A percentile compares a stretch with the other conserved stretches of the same genome.
phyloP scores from a whole-genome alignment of 805 yeast genomes.

The Cyberlindnera euphorbiiphila region DNA sequence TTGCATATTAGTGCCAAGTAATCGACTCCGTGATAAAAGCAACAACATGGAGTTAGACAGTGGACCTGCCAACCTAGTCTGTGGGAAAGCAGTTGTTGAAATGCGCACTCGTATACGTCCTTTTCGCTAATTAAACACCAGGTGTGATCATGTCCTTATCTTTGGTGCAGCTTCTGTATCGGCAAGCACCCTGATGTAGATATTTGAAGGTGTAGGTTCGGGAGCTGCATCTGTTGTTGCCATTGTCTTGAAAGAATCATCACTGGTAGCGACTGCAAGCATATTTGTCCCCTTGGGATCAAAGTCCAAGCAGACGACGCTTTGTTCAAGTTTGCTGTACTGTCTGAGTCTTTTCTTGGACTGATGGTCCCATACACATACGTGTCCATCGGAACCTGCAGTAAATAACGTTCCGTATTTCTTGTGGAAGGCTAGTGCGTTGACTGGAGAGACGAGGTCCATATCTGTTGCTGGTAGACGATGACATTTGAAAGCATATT shows the following conservation, averaged over 20 bases:
- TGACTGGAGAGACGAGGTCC: constrained; percentile 71
- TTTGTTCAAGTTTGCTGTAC: constrained; percentile 49
- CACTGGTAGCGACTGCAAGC: constrained; percentile 45
- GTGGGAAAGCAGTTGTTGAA: too few relatives aligned
- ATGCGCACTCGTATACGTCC: too few relatives aligned
- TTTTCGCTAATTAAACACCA: too few relatives aligned
- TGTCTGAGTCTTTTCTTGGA: constrained; percentile 74
- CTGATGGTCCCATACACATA: constrained; percentile 86
- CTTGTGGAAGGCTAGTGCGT: constrained; percentile 75
- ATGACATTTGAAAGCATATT: constrained; percentile 83
- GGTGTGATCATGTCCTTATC: constrained; percentile 2
- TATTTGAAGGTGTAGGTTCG: constrained; percentile 13
- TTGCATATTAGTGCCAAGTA: too few relatives aligned
- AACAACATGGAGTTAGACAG: too few relatives aligned
- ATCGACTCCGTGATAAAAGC: too few relatives aligned
- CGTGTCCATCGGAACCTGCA: constrained; percentile 88
- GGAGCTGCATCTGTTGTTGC: constrained; percentile 25
- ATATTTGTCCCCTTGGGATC: constrained; percentile 28
- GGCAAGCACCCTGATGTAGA: constrained; percentile 18
- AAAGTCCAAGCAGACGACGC: constrained; percentile 40
- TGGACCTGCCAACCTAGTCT: too few relatives aligned
- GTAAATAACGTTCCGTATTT: constrained; percentile 74
- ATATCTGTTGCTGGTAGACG: constrained; percentile 42
- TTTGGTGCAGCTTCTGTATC: constrained; percentile 23
- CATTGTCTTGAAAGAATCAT: constrained; percentile 43